These are phyloP conservation scores for Pichia sporocuriosa DNA, from an alignment of 805 yeast species.

Conservation along the genomic window DNA sequence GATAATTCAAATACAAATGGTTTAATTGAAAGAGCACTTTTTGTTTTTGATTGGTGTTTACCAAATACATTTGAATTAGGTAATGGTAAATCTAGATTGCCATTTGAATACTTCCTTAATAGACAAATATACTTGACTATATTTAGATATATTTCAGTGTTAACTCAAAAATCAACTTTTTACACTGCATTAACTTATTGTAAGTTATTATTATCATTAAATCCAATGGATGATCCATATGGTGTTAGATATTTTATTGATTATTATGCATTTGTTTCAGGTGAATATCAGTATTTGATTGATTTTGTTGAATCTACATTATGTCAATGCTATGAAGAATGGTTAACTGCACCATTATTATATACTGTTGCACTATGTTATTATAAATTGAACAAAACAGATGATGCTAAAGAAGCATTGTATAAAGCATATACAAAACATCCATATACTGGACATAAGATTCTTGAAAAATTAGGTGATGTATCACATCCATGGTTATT, in stretches of 20 bases:
- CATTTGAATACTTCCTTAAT: constrained; percentile 68
- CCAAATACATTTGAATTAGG: constrained; percentile 53
- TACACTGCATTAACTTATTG: constrained; percentile 72
- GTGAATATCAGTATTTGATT: constrained; percentile 56
- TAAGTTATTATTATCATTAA: constrained; percentile 58
- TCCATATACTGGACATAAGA: constrained; percentile 49
- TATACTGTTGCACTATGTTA: constrained; percentile 63
- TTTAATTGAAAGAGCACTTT: constrained; percentile 66
- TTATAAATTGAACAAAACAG: constrained; percentile 32
- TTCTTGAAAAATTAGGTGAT: constrained; percentile 45
- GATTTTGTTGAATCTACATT: constrained; percentile 52
- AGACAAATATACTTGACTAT: constrained; percentile 70
- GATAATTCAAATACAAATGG: constrained; percentile 68
- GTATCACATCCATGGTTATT: constrained; percentile 23
- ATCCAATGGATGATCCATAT: constrained; percentile 74
- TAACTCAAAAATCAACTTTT: constrained; percentile 73
- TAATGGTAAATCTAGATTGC: constrained; percentile 56
- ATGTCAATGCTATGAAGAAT: constrained; percentile 47
- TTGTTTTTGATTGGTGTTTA: constrained; percentile 72
- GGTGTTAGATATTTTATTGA: constrained; percentile 83
- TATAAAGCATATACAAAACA: constrained; percentile 45
- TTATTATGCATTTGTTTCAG: constrained; percentile 61
- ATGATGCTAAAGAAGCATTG: constrained; percentile 43
- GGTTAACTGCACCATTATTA: constrained; percentile 70
- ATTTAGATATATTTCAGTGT: constrained; percentile 61